A percentile compares a stretch with the other conserved stretches of the same genome.
Conservation (phyloP, 1,284 basidiomycete species). For the Melampsora americana region DNA sequence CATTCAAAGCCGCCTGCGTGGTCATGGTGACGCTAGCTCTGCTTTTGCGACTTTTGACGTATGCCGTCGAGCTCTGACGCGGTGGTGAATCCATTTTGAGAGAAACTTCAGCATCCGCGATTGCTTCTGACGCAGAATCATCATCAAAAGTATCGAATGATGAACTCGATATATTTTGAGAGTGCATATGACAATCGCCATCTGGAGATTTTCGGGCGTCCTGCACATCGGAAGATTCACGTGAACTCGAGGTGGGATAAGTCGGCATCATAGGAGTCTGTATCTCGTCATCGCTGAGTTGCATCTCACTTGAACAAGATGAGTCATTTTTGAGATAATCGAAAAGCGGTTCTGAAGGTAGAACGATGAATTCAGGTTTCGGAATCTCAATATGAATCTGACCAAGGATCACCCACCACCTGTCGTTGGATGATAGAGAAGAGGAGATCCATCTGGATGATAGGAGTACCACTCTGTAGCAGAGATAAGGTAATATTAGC, state of each 20-base stretch:
- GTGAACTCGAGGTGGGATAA: not conserved
- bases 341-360: slow-evolving; percentile 32
- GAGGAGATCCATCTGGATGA: slow-evolving; percentile 39
- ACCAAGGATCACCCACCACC: slow-evolving; percentile 17
- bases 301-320: slow-evolving; percentile 37
- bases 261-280: slow-evolving; percentile 15
- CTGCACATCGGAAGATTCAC: not conserved
- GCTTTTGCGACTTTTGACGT: slow-evolving; percentile 25
- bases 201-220: not conserved
- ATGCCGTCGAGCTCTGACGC: slow-evolving; percentile 14
- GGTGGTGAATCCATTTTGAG: slow-evolving; percentile 40
- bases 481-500: not conserved
- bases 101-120: slow-evolving; percentile 40
- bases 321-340: slow-evolving; percentile 29
- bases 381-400: not conserved
- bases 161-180: slow-evolving; percentile 11
- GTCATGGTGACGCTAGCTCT: slow-evolving; percentile 39
- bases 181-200: slow-evolving; percentile 25
- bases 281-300: slow-evolving; percentile 38
- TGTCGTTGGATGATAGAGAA: slow-evolving; percentile 29
- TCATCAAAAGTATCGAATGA: slow-evolving; percentile 19
- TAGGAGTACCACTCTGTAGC: slow-evolving; percentile 33
- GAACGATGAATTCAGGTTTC: slow-evolving; percentile 6
- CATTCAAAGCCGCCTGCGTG: slow-evolving; percentile 40
- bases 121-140: slow-evolving; percentile 26